Base-by-base conservation (phyloP, 1,284 basidiomycete genomes). In the Sanghuangporus weigelae region DNA sequence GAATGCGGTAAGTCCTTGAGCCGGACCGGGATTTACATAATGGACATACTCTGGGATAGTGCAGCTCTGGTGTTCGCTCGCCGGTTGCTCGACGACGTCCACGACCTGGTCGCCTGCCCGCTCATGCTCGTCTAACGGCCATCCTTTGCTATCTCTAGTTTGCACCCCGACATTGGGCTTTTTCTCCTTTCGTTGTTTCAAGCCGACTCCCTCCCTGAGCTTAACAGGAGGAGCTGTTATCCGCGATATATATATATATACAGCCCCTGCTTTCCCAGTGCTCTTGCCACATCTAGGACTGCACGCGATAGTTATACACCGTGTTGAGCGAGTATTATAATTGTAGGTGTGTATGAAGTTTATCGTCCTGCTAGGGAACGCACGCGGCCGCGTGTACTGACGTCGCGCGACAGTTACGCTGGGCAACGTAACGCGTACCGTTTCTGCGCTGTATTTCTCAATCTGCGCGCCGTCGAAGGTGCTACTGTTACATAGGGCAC, bases 71-170 rank as follows among this genome's bases (percentile, higher is more conserved):
- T 54, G 16, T n/a, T 54, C 53, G 53, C 35, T 54, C 19, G 36
- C 53, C 53, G 53, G 53, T 54, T 31, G 53, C 53, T 54, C 53
- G 53, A 54, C 53, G 31, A 54, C 53, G 53, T 54, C 53, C 53
- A 54, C 53, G 36, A n/a, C 53, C 53, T 54, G 53, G 53, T 54
- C 53, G 53, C 53, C 53, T 54, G 53, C 38, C 53, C 53, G 53
- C 31, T 35, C 53, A 38, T 38, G 53, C 53, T 54, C 53, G 14
- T 38, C 31, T 38, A 16, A 38, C 53, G 53, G 53, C 31, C 19
- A 36, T n/a, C 31, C 31, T 31, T 54, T 54, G 53, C 53, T 54
- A 38, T 54, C 38, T 38, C 38, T 11, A 38, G 38, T 8, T 54
- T 35, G 16, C 19, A 14, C 7, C 19, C 36, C 12, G 16, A n/a